Evolutionary conservation across 495 filamentous ascomycete species (phyloP).

Genomic region (Barbatosphaeria neglecta): DNA sequence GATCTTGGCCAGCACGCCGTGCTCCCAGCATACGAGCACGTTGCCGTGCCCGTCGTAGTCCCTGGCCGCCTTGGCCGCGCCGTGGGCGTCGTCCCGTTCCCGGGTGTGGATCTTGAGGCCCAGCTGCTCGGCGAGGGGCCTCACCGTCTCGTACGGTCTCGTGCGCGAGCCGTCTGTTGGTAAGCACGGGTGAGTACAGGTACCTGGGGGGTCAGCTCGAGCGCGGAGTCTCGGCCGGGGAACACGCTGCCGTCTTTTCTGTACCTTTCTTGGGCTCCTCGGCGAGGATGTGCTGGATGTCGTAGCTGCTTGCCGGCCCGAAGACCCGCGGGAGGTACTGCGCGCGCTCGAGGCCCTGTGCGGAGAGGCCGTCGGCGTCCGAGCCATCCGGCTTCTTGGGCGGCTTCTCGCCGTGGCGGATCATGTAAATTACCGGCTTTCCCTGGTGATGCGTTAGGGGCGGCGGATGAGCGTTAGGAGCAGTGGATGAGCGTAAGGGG

Average conservation of each 20-base stretch:
- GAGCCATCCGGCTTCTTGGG: slow-evolving; percentile 25
- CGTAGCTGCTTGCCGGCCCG: slow-evolving; percentile 25
- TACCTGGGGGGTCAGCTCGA: not conserved
- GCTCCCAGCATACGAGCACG: slow-evolving; percentile 45
- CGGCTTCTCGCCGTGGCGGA: slow-evolving; percentile 46
- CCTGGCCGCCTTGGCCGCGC: slow-evolving; percentile 28
- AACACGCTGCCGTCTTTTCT: too few species aligned
- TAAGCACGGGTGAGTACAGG: slow-evolving; percentile 1
- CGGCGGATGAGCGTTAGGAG: too few species aligned
- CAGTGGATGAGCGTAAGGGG: too few species aligned
- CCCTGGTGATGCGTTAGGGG: too few species aligned
- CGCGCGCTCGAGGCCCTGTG: slow-evolving; percentile 29
- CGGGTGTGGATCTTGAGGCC: slow-evolving; percentile 35
- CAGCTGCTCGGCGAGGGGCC: slow-evolving; percentile 32
- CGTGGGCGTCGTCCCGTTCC: slow-evolving; percentile 29
- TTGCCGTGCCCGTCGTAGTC: slow-evolving; percentile 33
- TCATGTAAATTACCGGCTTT: slow-evolving; percentile 37
- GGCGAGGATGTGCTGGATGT: slow-evolving; percentile 40
- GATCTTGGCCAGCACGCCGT: slow-evolving; percentile 32
- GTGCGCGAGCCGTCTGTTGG: slow-evolving; percentile 30
- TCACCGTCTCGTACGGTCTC: slow-evolving; percentile 38
- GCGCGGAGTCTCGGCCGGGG: too few species aligned
- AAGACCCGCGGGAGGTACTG: slow-evolving; percentile 36
- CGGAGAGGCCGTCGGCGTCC: slow-evolving; percentile 30
- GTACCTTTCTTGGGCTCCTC: slow-evolving; percentile 33